Percentiles rank a stretch among this genome's conserved stretches.
Evolutionary conservation across 805 yeast genomes (phyloP).

Genomic region (Candida ortonii): DNA sequence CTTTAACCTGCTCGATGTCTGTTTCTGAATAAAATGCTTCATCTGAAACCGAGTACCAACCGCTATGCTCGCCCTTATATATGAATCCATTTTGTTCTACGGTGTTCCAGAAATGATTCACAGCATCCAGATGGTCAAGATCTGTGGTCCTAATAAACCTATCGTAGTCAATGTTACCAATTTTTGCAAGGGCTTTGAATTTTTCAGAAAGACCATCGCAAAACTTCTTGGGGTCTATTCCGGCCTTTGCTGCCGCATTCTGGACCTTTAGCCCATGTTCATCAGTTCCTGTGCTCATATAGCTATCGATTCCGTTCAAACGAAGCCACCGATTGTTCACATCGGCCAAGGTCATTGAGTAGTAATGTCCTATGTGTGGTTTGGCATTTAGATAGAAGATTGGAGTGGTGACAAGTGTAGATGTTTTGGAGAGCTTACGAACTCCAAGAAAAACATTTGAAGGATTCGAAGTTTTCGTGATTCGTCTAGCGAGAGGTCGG

Average conservation of each 20-base stretch:
- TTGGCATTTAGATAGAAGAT: conserved; percentile 94
- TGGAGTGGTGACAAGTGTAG: conserved; percentile 73
- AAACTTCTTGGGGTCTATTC: conserved; percentile 56
- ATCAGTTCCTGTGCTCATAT: conserved; percentile 88
- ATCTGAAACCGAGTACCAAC: conserved; percentile 95
- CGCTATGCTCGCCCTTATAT: conserved; percentile 79
- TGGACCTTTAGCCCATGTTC: conserved; percentile 96
- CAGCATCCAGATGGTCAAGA: conserved; percentile 66
- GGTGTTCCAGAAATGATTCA: conserved; percentile 64
- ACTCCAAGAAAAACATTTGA: too few species aligned
- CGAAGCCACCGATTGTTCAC: conserved; percentile 70
- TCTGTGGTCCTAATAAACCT: conserved; percentile 92
- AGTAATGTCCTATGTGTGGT: conserved; percentile 93
- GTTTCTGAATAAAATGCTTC: conserved; percentile 89
- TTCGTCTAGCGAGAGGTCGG: too few species aligned
- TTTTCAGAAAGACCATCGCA: conserved; percentile 67
- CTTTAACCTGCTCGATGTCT: conserved; percentile 50
- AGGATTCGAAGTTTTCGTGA: too few species aligned
- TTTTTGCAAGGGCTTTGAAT: conserved; percentile 62
- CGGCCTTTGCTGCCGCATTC: conserved; percentile 63
- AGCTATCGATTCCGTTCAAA: conserved; percentile 41
- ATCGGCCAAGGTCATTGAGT: conserved; percentile 84
- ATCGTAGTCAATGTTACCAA: conserved; percentile 57
- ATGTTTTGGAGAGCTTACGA: conserved; percentile 10
- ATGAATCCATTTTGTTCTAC: conserved; percentile 62